phyloP scores from a whole-genome alignment of 305 asterid genomes.

The Euphrasia arctica region DNA sequence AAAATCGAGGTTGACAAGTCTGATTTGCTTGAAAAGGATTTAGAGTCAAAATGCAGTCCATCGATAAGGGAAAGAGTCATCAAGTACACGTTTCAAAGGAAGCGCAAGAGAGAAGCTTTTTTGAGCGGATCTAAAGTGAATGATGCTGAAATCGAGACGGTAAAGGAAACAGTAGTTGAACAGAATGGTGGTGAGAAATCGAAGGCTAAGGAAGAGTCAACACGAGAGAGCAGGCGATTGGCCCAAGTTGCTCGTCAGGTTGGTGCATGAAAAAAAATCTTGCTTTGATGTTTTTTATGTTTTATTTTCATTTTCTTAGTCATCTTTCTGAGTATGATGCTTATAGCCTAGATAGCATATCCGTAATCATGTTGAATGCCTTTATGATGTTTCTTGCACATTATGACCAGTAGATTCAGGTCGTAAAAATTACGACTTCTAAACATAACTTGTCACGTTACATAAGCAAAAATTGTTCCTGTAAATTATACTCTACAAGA shows the following conservation, averaged over 20 bases:
- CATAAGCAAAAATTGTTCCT: too few species aligned
- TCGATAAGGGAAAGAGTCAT: conserved; percentile 48
- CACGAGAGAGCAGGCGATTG: conserved; percentile 51
- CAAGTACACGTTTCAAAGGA: conserved; percentile 79
- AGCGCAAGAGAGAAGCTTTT: conserved; percentile 57
- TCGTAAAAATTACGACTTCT: too few species aligned
- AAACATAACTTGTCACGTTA: neutral
- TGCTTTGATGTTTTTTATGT: conserved; percentile 12
- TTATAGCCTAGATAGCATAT: conserved; percentile 6
- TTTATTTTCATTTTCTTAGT: conserved; percentile 18
- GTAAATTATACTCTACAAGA: too few species aligned
- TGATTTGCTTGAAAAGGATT: conserved; percentile 21
- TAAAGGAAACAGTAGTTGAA: conserved; percentile 30
- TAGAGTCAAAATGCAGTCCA: conserved; percentile 29
- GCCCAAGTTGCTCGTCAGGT: conserved; percentile 89
- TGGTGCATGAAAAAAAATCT: conserved; percentile 28
- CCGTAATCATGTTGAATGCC: neutral
- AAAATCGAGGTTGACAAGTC: conserved; percentile 34
- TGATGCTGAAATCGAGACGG: conserved; percentile 28
- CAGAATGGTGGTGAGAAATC: conserved; percentile 29
- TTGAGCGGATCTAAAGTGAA: conserved; percentile 36
- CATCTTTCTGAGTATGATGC: conserved; percentile 5
- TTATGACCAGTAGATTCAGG: neutral
- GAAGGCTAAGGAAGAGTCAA: conserved; percentile 34
- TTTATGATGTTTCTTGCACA: neutral